phyloP scores from a whole-genome alignment of 108 stramenopile species.

The Stephanodiscus minutulus region DNA sequence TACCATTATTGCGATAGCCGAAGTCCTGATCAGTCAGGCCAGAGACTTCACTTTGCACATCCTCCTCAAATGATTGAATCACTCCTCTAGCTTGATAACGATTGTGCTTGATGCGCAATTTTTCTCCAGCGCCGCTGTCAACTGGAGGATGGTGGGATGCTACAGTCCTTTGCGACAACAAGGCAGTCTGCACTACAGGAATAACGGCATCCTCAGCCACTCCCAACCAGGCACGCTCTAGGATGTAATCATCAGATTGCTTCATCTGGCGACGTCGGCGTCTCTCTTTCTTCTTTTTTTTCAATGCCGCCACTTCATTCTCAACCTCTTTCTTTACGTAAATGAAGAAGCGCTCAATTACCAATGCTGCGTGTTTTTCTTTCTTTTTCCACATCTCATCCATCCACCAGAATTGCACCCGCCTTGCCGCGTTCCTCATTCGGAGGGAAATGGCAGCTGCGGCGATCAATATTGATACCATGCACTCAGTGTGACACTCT shows the following conservation, averaged over 20 bases:
- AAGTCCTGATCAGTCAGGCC: constrained; percentile 37
- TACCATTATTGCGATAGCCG: constrained; percentile 40
- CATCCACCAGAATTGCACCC: constrained; percentile 73
- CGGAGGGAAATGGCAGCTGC: constrained; percentile 48
- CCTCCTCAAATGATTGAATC: constrained; percentile 28
- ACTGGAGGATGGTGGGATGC: constrained; percentile 18
- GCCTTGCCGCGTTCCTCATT: constrained; percentile 63
- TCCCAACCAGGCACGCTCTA: constrained; percentile 69
- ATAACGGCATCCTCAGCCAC: constrained; percentile 49
- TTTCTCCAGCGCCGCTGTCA: not conserved
- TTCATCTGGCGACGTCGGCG: constrained; percentile 45
- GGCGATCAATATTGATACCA: constrained; percentile 41
- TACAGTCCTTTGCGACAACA: constrained; percentile 1
- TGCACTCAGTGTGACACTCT: constrained; percentile 36
- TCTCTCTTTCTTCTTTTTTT: constrained; percentile 58
- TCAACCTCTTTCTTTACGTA: constrained; percentile 53
- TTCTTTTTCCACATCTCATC: constrained; percentile 45
- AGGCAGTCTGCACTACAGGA: constrained; percentile 12
- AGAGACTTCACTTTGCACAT: constrained; percentile 39
- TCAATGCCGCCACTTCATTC: constrained; percentile 42
- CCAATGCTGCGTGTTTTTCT: constrained; percentile 43
- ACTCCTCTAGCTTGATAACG: constrained; percentile 6
- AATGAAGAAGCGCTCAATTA: constrained; percentile 53
- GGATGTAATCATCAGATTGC: constrained; percentile 59
- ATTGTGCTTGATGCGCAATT: constrained; percentile 17